Evolutionary conservation across 2,329 filamentous ascomycete genomes (phyloP).

Genomic region (Trichoderma sp.): DNA sequence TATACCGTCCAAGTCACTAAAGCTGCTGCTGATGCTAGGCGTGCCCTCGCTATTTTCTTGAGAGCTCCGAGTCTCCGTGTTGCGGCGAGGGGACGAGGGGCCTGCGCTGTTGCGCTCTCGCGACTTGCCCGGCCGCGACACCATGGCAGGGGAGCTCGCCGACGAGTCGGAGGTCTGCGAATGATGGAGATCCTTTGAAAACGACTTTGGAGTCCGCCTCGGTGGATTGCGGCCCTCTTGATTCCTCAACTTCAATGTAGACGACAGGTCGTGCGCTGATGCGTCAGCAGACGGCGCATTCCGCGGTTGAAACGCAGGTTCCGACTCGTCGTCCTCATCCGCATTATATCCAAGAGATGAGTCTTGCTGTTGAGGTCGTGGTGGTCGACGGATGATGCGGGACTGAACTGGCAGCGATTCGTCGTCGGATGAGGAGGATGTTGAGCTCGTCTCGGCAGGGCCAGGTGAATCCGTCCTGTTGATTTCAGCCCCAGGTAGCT

Average conservation of each 20-base stretch:
- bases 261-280: constrained; percentile 50
- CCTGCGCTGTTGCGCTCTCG: constrained; percentile 41
- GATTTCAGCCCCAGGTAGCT: constrained; percentile 26
- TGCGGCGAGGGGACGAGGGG: constrained; percentile 60
- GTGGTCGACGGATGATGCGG: constrained; percentile 61
- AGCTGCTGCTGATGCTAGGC: constrained; percentile 82
- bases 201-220: constrained; percentile 33
- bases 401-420: constrained; percentile 58
- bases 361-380: constrained; percentile 50
- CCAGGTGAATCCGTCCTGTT: constrained; percentile 37
- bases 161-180: constrained; percentile 67
- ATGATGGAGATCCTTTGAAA: constrained; percentile 42
- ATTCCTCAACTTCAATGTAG: constrained; percentile 48
- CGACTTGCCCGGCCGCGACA: constrained; percentile 34
- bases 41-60: constrained; percentile 71
- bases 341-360: constrained; percentile 40
- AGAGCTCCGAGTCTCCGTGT: constrained; percentile 51
- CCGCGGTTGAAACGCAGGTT: constrained; percentile 58
- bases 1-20: constrained; percentile 78
- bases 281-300: constrained; percentile 37
- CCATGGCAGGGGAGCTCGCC: constrained; percentile 51
- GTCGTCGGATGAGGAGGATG: constrained; percentile 48
- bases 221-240: constrained; percentile 40
- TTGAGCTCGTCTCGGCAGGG: constrained; percentile 41
- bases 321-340: constrained; percentile 59